Evolutionary conservation across 352 stramenopile species (phyloP).

Genomic region (Phytophthora kernoviae): DNA sequence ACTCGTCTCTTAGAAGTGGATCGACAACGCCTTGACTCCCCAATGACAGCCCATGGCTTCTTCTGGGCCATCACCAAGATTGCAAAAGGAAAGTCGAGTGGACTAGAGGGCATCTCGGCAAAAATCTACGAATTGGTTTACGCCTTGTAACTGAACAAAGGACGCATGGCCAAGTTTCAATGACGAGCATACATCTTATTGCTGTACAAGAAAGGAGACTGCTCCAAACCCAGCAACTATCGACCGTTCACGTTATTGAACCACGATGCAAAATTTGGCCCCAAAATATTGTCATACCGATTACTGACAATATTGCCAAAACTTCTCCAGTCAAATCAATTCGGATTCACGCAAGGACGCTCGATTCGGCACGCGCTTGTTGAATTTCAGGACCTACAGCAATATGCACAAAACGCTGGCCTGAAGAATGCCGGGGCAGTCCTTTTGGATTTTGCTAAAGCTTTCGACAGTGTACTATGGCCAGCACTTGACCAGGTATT

Average conservation of each 20-base stretch:
- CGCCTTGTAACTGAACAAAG: constrained; percentile 2
- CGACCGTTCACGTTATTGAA: constrained; percentile 18
- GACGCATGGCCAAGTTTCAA: constrained; percentile 15
- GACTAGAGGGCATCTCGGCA: constrained; percentile 7
- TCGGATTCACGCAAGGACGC: constrained; percentile 3
- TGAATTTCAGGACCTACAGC: constrained; percentile 20
- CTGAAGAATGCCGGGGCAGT: constrained; percentile 1
- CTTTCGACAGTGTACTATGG: constrained; percentile 25
- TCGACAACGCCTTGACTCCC: not conserved
- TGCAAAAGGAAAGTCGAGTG: constrained; percentile 7
- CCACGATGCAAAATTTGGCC: constrained; percentile 22
- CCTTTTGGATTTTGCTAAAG: constrained; percentile 22
- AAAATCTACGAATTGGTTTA: constrained; percentile 20
- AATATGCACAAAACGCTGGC: not conserved
- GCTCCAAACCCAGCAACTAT: constrained; percentile 2
- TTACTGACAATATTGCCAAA: constrained; percentile 6
- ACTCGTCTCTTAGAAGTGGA: not conserved
- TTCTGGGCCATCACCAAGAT: constrained; percentile 15
- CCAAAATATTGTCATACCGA: constrained; percentile 11
- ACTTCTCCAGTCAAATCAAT: constrained; percentile 6
- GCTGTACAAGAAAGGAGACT: constrained; percentile 12
- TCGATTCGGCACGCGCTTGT: constrained; percentile 20
- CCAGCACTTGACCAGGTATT: constrained; percentile 12
- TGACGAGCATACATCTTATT: constrained; percentile 16
- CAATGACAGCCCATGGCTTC: constrained; percentile 13